Evolutionary conservation across 495 filamentous ascomycete species (phyloP).

Genomic region (Hapsidospora chrysogenum): DNA sequence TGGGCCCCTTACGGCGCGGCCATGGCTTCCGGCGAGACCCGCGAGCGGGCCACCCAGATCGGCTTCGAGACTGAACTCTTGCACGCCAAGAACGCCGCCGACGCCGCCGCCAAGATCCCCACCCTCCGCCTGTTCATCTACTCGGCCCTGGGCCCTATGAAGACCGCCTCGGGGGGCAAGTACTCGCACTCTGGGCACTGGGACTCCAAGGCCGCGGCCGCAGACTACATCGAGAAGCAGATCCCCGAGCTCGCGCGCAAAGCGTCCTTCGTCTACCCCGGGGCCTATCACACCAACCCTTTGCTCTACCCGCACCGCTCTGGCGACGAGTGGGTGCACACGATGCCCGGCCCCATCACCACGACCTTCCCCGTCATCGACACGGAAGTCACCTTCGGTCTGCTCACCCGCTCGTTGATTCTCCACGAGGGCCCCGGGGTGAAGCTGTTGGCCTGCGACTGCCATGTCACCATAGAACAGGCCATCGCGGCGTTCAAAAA

Average conservation of each 20-base stretch:
- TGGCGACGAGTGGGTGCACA: neutral
- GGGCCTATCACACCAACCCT: neutral
- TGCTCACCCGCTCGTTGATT: neutral
- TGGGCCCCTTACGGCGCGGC: conserved; percentile 25
- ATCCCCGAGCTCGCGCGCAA: conserved; percentile 11
- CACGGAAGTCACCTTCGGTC: neutral
- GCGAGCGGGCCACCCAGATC: conserved; percentile 7
- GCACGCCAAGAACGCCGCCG: conserved; percentile 36
- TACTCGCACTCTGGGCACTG: conserved; percentile 19
- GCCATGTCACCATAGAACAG: neutral
- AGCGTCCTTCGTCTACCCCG: neutral
- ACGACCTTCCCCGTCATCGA: neutral
- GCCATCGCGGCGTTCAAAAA: neutral
- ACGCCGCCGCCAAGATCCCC: conserved; percentile 29
- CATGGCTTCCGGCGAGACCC: conserved; percentile 6
- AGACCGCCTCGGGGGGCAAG: conserved; percentile 17
- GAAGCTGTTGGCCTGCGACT: neutral
- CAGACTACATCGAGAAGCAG: conserved; percentile 18
- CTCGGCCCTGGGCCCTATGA: conserved; percentile 18
- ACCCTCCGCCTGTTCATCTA: conserved; percentile 27
- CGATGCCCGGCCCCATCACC: neutral
- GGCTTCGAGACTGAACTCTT: conserved; percentile 28
- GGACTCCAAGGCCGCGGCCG: conserved; percentile 21
- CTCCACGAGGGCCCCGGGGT: neutral
- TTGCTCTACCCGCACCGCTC: neutral